Base-by-base conservation (phyloP, 768 basidiomycete species). In the Lentinula edodes region DNA sequence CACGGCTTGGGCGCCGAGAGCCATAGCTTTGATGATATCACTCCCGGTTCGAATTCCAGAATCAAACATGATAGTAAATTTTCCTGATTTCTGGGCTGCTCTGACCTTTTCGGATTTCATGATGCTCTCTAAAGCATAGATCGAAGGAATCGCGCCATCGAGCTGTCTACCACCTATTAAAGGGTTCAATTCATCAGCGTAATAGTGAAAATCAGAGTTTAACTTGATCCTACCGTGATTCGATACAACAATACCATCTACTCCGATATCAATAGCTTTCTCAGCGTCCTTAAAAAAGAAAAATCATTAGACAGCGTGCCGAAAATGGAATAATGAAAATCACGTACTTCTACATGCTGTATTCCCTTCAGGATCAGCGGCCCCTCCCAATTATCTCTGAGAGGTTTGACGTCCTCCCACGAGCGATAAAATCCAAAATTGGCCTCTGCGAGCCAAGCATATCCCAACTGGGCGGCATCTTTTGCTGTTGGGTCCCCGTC, bases 21-120 rank as follows among this genome's bases (percentile, higher is more conserved):
- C 92, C 34, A 95, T 73, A 0, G 94, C 93, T 71, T 91, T 91
- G 72, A 93, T 79, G 51, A 94, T 83, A 64, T 96, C 94, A 48
- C 85, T 83, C 10, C 91, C 93, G 0, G 87, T 90, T 18, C 93
- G 84, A 62, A 95, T 87, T 6, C 93, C 92, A 55, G 86, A 93
- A 68, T 89, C 87, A 66, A 89, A 91, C 3, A 95, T 74, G 39
- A 94, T 73, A 1, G 87, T 86, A 42, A 92, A 71, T 61, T 81
- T 81, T 1, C 89, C 89, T 12, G 78, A 71, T 5, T 69, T 69
- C 67, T 90, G 88, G 0, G 88, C 87, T 4, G 73, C 76, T 54
- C 74, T 76, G 61, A 91, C 75, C 60, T 80, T 82, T 20, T 79
- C 71, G 0, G 89, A 91, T 53, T 80, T 77, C 74, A 82, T 85